phyloP scores from a whole-genome alignment of 2,329 filamentous ascomycete genomes.

The Pyricularia sp. region DNA sequence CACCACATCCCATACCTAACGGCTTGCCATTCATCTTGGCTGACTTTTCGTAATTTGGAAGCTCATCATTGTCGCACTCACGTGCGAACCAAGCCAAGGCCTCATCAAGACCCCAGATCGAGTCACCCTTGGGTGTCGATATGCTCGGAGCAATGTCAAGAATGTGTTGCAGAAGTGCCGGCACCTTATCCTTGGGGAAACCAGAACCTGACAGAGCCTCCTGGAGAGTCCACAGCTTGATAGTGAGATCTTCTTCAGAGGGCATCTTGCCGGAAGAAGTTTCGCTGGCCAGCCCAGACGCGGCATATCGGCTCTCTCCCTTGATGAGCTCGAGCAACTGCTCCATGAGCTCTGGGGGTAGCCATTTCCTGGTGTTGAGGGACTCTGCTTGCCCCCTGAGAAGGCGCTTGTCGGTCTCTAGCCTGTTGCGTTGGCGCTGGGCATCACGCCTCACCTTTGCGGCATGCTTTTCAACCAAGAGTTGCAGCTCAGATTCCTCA shows the following conservation, averaged over 20 bases:
- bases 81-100: conserved; percentile 84
- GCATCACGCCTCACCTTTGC: conserved; percentile 73
- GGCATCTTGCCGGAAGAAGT: conserved; percentile 38
- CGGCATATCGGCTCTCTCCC: conserved; percentile 51
- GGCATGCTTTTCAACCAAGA: conserved; percentile 76
- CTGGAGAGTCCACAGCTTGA: conserved; percentile 78
- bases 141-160: conserved; percentile 58
- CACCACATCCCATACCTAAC: neutral
- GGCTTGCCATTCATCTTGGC: conserved; percentile 26
- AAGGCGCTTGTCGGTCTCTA: conserved; percentile 79
- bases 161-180: conserved; percentile 55
- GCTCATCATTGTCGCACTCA: conserved; percentile 57
- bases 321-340: conserved; percentile 66
- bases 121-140: conserved; percentile 44
- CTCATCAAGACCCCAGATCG: conserved; percentile 79
- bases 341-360: conserved; percentile 69
- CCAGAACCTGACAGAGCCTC: conserved; percentile 60
- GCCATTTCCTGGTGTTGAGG: conserved; percentile 67
- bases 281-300: conserved; percentile 39
- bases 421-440: conserved; percentile 62
- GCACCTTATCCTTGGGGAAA: conserved; percentile 55
- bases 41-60: conserved; percentile 60
- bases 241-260: conserved; percentile 69
- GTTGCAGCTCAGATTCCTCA: conserved; percentile 82
- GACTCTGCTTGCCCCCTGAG: conserved; percentile 70